A percentile compares a stretch with the other conserved stretches of the same genome.
These are phyloP conservation scores for Canavalia gladiata DNA, from an alignment of 306 rosid genomes.

Conservation along the genomic window DNA sequence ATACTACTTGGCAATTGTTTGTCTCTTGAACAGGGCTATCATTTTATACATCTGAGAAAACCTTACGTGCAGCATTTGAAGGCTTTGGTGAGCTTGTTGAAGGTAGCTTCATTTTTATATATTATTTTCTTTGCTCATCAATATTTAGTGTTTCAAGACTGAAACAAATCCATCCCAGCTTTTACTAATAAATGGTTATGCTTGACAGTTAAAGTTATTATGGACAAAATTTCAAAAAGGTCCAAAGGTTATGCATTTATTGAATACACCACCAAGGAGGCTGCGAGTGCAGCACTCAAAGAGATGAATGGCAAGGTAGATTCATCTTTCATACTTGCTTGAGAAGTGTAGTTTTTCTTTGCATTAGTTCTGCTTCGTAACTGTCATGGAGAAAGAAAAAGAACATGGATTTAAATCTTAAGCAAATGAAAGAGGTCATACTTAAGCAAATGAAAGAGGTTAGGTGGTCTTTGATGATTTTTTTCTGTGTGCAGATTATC, in stretches of 20 bases:
- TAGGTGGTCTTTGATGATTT: conserved; percentile 28
- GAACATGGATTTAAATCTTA: background rate
- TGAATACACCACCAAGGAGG: conserved; percentile 86
- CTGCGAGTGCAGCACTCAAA: conserved; percentile 82
- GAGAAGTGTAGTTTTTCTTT: background rate
- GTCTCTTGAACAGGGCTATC: conserved; percentile 64
- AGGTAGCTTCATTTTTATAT: conserved; percentile 57
- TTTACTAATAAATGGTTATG: conserved; percentile 43
- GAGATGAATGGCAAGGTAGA: conserved; percentile 96
- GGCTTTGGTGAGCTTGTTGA: conserved; percentile 85
- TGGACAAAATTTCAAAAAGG: conserved; percentile 93
- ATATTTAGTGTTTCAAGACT: conserved; percentile 9
- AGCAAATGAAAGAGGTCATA: no score
- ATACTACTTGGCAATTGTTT: conserved; percentile 32
- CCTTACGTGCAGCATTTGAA: conserved; percentile 84
- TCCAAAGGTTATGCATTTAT: conserved; percentile 95
- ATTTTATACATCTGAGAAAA: conserved; percentile 81
- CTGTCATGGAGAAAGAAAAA: conserved; percentile 24
- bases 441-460: conserved; percentile 28
- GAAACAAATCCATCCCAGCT: background rate
- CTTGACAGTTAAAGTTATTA: conserved; percentile 76
- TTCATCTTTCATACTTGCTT: conserved; percentile 16
- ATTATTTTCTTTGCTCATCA: conserved; percentile 15
- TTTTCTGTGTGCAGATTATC: conserved; percentile 66
- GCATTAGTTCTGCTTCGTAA: background rate